Percentiles rank a stretch among this genome's conserved stretches.
These are phyloP conservation scores for Gloeopeniophorella convolvens DNA, from an alignment of 768 basidiomycete genomes.

Conservation along the genomic window DNA sequence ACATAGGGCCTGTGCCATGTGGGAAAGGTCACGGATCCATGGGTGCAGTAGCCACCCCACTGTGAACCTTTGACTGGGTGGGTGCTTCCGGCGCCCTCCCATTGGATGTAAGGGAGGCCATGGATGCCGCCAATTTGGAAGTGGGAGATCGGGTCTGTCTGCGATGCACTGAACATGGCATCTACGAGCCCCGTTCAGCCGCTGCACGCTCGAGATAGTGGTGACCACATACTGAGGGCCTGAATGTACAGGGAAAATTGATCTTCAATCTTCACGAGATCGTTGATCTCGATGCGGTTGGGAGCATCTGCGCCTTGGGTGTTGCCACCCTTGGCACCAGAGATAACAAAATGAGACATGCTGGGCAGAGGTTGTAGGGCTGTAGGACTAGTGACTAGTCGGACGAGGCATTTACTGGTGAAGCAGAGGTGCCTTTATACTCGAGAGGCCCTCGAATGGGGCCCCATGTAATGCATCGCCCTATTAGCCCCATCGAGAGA, in stretches of 20 bases:
- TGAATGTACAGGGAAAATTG: slow-evolving; percentile 48
- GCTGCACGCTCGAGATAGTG: too few species aligned
- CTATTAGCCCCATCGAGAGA: not conserved
- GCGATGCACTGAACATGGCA: slow-evolving; percentile 27
- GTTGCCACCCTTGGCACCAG: slow-evolving; percentile 8
- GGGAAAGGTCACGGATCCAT: slow-evolving; percentile 47
- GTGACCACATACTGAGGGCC: slow-evolving; percentile 44
- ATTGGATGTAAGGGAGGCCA: slow-evolving; percentile 40
- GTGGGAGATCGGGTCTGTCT: slow-evolving; percentile 33
- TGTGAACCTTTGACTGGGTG: slow-evolving; percentile 23
- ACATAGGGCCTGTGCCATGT: slow-evolving; percentile 53
- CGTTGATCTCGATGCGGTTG: slow-evolving; percentile 18
- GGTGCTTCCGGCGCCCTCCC: slow-evolving; percentile 34
- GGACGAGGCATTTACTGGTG: not conserved
- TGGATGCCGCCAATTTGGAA: slow-evolving; percentile 47
- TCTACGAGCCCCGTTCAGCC: too few species aligned
- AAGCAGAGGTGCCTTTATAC: slow-evolving; percentile 4
- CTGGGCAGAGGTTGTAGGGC: not conserved
- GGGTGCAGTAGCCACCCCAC: slow-evolving; percentile 50
- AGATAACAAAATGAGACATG: slow-evolving; percentile 17
- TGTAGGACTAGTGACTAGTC: too few species aligned
- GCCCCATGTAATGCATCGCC: not conserved
- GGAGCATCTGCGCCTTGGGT: slow-evolving; percentile 12
- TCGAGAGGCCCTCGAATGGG: not conserved
- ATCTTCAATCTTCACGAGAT: slow-evolving; percentile 33